phyloP scores from a whole-genome alignment of 306 rosid genomes.

The Datisca glomerata region DNA sequence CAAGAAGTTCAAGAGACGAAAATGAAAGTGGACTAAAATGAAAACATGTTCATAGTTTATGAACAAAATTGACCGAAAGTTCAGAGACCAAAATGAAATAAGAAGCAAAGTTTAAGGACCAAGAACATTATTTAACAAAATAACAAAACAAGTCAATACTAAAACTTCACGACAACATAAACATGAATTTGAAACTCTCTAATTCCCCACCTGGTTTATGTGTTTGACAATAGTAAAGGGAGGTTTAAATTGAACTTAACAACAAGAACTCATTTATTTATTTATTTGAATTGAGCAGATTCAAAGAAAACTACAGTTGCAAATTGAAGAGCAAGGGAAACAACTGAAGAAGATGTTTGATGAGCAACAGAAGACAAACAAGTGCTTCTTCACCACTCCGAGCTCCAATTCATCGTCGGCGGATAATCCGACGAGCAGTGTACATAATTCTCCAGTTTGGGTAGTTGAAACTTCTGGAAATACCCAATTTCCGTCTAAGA shows the following conservation, averaged over 20 bases:
- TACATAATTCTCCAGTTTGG: neutral
- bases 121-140: neutral
- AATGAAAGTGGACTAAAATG: neutral
- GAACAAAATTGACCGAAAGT: no score
- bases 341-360: constrained; percentile 35
- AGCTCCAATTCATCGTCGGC: neutral
- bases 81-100: no score
- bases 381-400: constrained; percentile 5
- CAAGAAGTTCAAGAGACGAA: no score
- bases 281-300: constrained; percentile 11
- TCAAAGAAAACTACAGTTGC: constrained; percentile 28
- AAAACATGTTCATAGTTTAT: neutral
- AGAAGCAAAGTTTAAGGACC: no score
- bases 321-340: constrained; percentile 38
- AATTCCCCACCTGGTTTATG: no score
- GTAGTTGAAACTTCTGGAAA: no score
- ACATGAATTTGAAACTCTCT: neutral
- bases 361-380: constrained; percentile 19
- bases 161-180: neutral
- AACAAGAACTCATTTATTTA: neutral
- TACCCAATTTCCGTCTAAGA: no score
- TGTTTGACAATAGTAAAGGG: no score
- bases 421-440: neutral
- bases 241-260: neutral
- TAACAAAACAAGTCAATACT: neutral